Evolutionary conservation across 345 rosid species (phyloP).

Genomic region (Sisymbrium irio): DNA sequence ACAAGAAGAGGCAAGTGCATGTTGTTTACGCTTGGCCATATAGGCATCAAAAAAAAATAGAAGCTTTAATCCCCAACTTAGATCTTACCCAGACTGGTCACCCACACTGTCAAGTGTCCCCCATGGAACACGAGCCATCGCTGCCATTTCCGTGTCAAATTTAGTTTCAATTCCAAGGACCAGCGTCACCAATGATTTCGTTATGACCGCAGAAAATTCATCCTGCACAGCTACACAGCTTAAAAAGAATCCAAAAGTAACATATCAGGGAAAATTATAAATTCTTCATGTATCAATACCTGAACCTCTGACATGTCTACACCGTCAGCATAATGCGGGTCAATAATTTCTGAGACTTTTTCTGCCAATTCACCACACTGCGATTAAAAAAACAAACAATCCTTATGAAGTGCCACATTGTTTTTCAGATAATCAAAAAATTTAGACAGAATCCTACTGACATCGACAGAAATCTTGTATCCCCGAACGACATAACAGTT

Average conservation of each 20-base stretch:
- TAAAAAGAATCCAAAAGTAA: slow-evolving; percentile 23
- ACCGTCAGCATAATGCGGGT: slow-evolving; percentile 76
- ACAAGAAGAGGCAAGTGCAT: slow-evolving; percentile 36
- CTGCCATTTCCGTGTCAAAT: slow-evolving; percentile 94
- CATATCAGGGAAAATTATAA: slow-evolving; percentile 10
- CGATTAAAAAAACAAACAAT: slow-evolving; percentile 32
- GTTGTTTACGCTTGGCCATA: slow-evolving; percentile 17
- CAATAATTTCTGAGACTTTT: slow-evolving; percentile 86
- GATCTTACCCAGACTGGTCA: slow-evolving; percentile 84
- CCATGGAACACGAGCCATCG: slow-evolving; percentile 97
- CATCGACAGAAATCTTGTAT: background rate
- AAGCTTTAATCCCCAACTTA: slow-evolving; percentile 11
- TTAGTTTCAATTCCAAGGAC: slow-evolving; percentile 95
- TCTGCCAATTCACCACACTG: slow-evolving; percentile 96
- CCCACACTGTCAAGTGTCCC: slow-evolving; percentile 96
- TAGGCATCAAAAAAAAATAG: background rate
- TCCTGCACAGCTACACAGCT: slow-evolving; percentile 57
- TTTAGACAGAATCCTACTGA: slow-evolving; percentile 11
- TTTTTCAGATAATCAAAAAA: slow-evolving; percentile 8
- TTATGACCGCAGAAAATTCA: slow-evolving; percentile 92
- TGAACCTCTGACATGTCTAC: slow-evolving; percentile 88
- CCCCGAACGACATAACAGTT: background rate
- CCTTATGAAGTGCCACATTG: slow-evolving; percentile 13
- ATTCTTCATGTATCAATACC: slow-evolving; percentile 43
- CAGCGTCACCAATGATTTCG: slow-evolving; percentile 79